phyloP scores from a whole-genome alignment of 257 asterid genomes.

The Solanum tarijense region DNA sequence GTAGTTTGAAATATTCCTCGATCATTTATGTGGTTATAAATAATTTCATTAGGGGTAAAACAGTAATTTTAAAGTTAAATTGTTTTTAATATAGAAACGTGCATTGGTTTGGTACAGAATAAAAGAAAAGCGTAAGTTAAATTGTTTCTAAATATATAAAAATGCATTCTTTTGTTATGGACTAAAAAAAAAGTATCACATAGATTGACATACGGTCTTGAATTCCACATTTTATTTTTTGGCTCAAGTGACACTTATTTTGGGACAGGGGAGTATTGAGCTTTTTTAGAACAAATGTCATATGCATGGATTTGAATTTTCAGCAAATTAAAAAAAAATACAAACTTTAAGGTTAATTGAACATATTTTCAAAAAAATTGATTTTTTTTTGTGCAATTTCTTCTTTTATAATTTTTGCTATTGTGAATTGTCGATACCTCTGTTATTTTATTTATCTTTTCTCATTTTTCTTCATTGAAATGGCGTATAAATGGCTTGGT shows the following conservation, averaged over 20 bases:
- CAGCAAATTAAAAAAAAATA: background rate
- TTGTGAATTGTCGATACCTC: background rate
- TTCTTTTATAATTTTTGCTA: background rate
- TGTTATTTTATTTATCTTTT: background rate
- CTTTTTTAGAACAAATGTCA: background rate
- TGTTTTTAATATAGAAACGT: background rate
- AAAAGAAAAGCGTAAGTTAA: background rate
- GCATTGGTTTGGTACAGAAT: background rate
- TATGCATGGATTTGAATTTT: background rate
- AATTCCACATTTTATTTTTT: background rate
- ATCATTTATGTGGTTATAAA: accelerated
- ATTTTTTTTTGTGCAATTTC: background rate
- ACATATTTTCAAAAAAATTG: background rate
- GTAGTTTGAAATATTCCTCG: background rate
- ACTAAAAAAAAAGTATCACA: background rate
- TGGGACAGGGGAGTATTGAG: background rate
- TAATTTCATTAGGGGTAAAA: background rate
- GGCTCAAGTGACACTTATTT: background rate
- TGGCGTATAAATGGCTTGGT: background rate
- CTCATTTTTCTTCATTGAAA: background rate
- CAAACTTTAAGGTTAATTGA: background rate
- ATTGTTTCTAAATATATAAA: background rate
- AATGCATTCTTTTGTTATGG: background rate
- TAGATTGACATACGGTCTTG: background rate
- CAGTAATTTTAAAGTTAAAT: background rate